phyloP scores from a whole-genome alignment of 2,329 filamentous ascomycete species.

The Penicillium oxalicum region DNA sequence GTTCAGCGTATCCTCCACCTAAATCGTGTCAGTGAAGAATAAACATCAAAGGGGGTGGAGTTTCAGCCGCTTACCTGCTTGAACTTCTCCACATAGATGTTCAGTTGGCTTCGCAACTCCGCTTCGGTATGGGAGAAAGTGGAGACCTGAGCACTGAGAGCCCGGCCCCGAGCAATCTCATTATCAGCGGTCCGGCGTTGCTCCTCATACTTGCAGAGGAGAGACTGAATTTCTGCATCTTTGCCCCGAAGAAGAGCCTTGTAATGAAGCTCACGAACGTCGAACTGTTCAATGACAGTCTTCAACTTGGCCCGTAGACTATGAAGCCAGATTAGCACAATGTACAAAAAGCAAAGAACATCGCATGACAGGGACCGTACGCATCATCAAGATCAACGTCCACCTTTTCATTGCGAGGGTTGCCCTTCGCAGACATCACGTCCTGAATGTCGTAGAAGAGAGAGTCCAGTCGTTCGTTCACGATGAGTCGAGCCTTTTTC shows the following conservation, averaged over 20 bases:
- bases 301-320: slow-evolving; percentile 70
- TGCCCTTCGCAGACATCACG: slow-evolving; percentile 80
- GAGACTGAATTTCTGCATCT: slow-evolving; percentile 89
- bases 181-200: slow-evolving; percentile 82
- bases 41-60: background rate
- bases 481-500: slow-evolving; percentile 71
- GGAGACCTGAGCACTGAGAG: slow-evolving; percentile 84
- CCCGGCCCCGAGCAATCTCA: slow-evolving; percentile 72
- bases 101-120: slow-evolving; percentile 87
- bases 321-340: slow-evolving; percentile 10
- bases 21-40: slow-evolving; percentile 18
- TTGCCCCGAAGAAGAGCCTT: slow-evolving; percentile 87
- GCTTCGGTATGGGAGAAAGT: slow-evolving; percentile 95
- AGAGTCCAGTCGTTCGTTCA: slow-evolving; percentile 77
- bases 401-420: slow-evolving; percentile 70
- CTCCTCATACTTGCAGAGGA: slow-evolving; percentile 80
- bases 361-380: slow-evolving; percentile 48
- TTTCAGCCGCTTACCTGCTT: slow-evolving; percentile 72
- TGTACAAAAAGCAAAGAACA: background rate
- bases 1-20: slow-evolving; percentile 98
- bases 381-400: slow-evolving; percentile 86
- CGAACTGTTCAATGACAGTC: slow-evolving; percentile 93
- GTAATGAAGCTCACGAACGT: slow-evolving; percentile 90
- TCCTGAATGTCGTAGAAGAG: slow-evolving; percentile 80
- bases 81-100: slow-evolving; percentile 98